phyloP scores from a whole-genome alignment of 345 rosid species.

The Ceriops tagal region DNA sequence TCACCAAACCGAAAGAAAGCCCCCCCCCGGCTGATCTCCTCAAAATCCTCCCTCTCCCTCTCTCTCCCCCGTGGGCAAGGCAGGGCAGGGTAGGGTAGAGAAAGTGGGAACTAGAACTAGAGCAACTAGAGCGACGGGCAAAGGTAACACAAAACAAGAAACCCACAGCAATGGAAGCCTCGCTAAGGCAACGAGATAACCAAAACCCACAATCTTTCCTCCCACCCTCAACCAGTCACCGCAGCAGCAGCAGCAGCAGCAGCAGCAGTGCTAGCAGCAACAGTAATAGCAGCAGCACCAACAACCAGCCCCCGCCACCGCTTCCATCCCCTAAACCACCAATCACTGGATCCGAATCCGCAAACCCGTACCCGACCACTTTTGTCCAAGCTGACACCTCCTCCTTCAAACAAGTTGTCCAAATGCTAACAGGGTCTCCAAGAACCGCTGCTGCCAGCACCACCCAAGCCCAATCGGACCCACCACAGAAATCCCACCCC shows the following conservation, averaged over 20 bases:
- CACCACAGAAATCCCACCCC: slow-evolving; percentile 43
- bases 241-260: slow-evolving; percentile 35
- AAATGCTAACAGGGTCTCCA: slow-evolving; percentile 89
- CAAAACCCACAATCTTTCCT: slow-evolving; percentile 30
- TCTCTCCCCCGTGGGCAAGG: background rate
- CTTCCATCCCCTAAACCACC: slow-evolving; percentile 46
- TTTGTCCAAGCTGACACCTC: slow-evolving; percentile 94
- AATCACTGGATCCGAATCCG: slow-evolving; percentile 75
- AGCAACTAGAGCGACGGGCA: too few species aligned
- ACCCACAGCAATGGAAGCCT: slow-evolving; percentile 53
- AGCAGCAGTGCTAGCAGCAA: slow-evolving; percentile 31
- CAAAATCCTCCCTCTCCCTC: slow-evolving; percentile 6
- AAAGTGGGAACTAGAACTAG: too few species aligned
- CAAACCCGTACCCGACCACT: slow-evolving; percentile 87
- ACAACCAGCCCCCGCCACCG: slow-evolving; percentile 24
- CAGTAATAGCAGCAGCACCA: slow-evolving; percentile 20
- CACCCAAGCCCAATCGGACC: slow-evolving; percentile 28
- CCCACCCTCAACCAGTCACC: slow-evolving; percentile 53
- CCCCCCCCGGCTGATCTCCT: background rate
- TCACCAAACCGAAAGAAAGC: slow-evolving; percentile 51
- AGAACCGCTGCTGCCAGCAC: slow-evolving; percentile 22
- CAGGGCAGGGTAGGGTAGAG: background rate
- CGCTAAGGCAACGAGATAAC: slow-evolving; percentile 42
- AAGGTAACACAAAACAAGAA: background rate
- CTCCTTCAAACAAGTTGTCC: slow-evolving; percentile 96